Conservation (phyloP, 2,329 filamentous ascomycete genomes). For the Tricladium varicosporioides region DNA sequence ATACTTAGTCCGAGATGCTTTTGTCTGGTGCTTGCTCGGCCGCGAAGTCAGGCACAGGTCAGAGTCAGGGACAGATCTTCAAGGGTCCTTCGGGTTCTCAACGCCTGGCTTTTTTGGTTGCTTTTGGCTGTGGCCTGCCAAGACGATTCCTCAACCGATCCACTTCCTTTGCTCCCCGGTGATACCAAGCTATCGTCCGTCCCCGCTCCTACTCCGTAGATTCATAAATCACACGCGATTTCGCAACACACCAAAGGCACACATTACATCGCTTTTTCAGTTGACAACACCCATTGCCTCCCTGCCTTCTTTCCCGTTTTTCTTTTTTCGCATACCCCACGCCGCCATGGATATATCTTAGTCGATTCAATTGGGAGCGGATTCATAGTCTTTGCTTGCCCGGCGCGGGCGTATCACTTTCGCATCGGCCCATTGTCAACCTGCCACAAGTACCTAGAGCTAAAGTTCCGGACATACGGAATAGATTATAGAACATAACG, state of each 20-base stretch:
- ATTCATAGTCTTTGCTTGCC: conserved; percentile 18
- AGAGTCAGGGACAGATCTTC: not conserved
- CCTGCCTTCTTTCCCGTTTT: not conserved
- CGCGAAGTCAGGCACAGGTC: not conserved
- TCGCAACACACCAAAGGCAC: not conserved
- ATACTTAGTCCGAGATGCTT: not conserved
- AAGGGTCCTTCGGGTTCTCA: not conserved
- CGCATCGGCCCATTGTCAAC: not conserved
- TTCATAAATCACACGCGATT: not conserved
- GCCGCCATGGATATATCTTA: conserved; percentile 29
- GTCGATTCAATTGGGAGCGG: conserved; percentile 7
- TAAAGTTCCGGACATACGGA: conserved; percentile 15
- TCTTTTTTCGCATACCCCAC: not conserved
- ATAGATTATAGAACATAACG: conserved; percentile 5
- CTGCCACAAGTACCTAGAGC: too few relatives aligned
- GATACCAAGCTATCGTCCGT: not conserved
- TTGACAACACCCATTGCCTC: not conserved
- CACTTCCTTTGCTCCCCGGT: not conserved
- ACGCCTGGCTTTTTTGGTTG: not conserved
- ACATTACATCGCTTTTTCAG: not conserved
- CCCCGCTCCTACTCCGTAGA: not conserved
- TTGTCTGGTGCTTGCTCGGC: too few relatives aligned
- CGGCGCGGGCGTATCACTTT: conserved; percentile 20
- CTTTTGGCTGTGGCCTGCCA: not conserved
- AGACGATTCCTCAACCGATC: not conserved